Evolutionary conservation across 1,284 basidiomycete genomes (phyloP), one percentile per base, ranked within the genome.

Genomic region (Stereum hirsutum): DNA sequence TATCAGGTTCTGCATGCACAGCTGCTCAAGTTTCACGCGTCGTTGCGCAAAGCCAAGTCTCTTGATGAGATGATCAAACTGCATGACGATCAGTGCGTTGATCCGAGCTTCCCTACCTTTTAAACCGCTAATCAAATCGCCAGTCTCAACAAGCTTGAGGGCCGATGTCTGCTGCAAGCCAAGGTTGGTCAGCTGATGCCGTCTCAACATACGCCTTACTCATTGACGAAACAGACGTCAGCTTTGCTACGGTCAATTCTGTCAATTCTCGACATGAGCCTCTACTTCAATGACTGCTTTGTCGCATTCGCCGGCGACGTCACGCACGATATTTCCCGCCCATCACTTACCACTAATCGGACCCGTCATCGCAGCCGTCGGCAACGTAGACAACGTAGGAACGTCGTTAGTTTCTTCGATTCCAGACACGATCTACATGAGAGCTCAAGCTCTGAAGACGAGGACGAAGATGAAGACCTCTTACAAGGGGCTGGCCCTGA

Each of bases 61-160:
- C 64, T 92, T 12, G 83, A 89, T 52, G 78, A 85, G 42, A 82
- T 90, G 68, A 84, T 91, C 40, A 59, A 62, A 20, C 51, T 82
- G 3, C 89, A 93, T 54, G 68, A 79, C 23, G 69, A 75, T 31
- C 80, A 91, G 88, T 90, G 53, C 53, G 86, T 67, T 31, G 27
- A 5, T 33, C 2, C 6, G 26, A 11, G 30, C 31, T 34, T 40
- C 19, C 26, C 12, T 27, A 5, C 32, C n/a, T n/a, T n/a, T 36
- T 17, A 5, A 47, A 25, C 15, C 26, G 12, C 24, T 38, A 7
- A 32, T 26, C n/a, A 28, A 32, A 40, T 30, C n/a, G 5, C 14
- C 34, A 91, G 87, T 52, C 65, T 85, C 14, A 68, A 75, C 28
- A 75, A 68, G 41, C 62, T 91, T 3, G 67, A 80, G 45, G 66